Evolutionary conservation across 108 stramenopile species (phyloP), one percentile per base, ranked within the genome.

Genomic region (Craspedostauros australis): DNA sequence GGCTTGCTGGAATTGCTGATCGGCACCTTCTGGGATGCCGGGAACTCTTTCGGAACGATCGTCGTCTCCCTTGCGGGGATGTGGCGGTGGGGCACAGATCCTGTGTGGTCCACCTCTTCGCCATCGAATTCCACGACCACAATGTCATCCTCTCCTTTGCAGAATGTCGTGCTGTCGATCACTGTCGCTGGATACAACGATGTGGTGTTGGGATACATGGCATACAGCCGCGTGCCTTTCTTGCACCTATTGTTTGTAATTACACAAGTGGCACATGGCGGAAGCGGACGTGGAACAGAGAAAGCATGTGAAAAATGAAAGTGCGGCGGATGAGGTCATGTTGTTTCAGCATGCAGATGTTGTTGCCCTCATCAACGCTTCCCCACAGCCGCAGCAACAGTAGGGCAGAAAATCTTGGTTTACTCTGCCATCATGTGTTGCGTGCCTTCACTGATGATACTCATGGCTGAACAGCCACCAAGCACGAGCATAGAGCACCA

Each of bases 51-150:
- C 16, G 85, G 85, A 37, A 86, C 77, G 22, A 79, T 48, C 1
- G 80, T 82, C 0, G 82, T 80, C 42, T 82, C 82, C 0, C 85
- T 72, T 37, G 80, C 80, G 28, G 79, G 85, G 33, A 82, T 82
- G 40, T 80, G 77, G 18, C 70, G 73, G 43, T 78, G 61, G 25
- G 70, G 71, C 32, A 67, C 42, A 0, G 6, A 19, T n/a, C 78
- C 79, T 3, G 49, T 69, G 11, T 22, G 15, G 58, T 57, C 80
- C 12, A 54, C 61, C 60, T 84, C 83, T 50, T 88, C 87, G 12
- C 66, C 80, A 40, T 88, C 83, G 43, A 88, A 88, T 52, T 88
- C 74, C 9, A 84, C 80, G 3, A 88, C 83, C 14, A 84, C 61
- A 18, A 88, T 76, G 40, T 88, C 83, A 50, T 88, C 87, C 53